phyloP scores from a whole-genome alignment of 805 yeast species.

The Cephaloascus fragrans region DNA sequence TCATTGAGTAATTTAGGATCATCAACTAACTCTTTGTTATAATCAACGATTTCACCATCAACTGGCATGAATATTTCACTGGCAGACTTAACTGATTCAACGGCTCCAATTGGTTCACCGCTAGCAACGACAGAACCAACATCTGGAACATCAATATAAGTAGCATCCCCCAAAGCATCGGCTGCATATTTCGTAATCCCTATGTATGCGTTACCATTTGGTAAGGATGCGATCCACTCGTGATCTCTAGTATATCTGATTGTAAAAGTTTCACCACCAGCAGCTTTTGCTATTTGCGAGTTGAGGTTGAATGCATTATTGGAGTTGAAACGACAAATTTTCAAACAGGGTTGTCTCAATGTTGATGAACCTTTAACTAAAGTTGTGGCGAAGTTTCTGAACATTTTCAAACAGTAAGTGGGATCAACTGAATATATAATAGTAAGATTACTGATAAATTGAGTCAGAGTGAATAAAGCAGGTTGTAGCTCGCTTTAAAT shows the following conservation, averaged over 20 bases:
- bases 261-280: constrained; percentile 33
- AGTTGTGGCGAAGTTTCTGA: no score
- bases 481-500: no score
- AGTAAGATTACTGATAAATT: no score
- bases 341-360: neutral
- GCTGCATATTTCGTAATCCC: constrained; percentile 95
- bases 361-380: no score
- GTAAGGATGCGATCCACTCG: constrained; percentile 88
- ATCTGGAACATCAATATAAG: constrained; percentile 85
- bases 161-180: constrained; percentile 94
- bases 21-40: constrained; percentile 56
- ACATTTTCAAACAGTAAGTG: no score
- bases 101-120: constrained; percentile 86
- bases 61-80: constrained; percentile 89
- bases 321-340: constrained; percentile 9
- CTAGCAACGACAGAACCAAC: constrained; percentile 47
- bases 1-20: constrained; percentile 71
- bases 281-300: constrained; percentile 17
- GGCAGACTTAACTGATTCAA: constrained; percentile 92
- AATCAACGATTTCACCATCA: constrained; percentile 62
- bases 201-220: constrained; percentile 71
- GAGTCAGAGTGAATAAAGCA: no score
- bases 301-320: constrained; percentile 16
- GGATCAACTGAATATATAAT: no score
- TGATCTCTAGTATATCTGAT: constrained; percentile 80